Evolutionary conservation across 495 filamentous ascomycete species (phyloP).

Genomic region (Xylaria bambusicola): DNA sequence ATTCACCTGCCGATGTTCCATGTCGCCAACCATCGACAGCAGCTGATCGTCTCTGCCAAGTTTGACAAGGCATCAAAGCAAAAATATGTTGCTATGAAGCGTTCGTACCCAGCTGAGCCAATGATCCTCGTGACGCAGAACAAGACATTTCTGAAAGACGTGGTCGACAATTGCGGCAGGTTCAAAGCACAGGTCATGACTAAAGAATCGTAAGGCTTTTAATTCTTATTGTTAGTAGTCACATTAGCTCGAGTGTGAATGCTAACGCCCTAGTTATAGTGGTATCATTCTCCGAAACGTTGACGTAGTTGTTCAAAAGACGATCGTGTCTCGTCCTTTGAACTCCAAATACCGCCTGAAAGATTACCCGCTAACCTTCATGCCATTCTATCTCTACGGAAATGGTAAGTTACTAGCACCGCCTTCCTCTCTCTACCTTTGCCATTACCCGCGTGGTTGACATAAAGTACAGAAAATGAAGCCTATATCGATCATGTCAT

Average conservation of each 20-base stretch:
- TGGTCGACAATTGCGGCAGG: constrained; percentile 12
- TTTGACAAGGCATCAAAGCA: constrained; percentile 23
- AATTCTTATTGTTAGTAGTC: neutral
- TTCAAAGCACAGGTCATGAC: constrained; percentile 23
- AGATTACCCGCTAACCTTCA: constrained; percentile 33
- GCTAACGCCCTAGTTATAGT: constrained; percentile 6
- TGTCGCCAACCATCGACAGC: constrained; percentile 33
- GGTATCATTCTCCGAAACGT: constrained; percentile 27
- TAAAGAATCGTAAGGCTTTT: constrained; percentile 20
- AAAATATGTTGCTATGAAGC: constrained; percentile 29
- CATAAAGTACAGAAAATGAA: constrained; percentile 15
- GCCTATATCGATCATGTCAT: constrained; percentile 44
- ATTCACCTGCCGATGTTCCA: constrained; percentile 39
- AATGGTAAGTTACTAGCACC: constrained; percentile 16
- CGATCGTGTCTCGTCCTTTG: constrained; percentile 22
- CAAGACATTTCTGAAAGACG: constrained; percentile 22
- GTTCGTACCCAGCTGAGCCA: constrained; percentile 17
- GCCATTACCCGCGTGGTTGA: neutral
- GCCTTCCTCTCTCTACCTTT: no score
- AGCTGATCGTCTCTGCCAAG: constrained; percentile 36
- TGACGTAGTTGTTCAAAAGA: constrained; percentile 27
- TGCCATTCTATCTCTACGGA: constrained; percentile 53
- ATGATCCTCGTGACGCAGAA: constrained; percentile 25
- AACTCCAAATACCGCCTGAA: constrained; percentile 36
- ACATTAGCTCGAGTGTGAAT: neutral